These are phyloP conservation scores for Alternaria metachromatica DNA, from an alignment of 2,329 filamentous ascomycete species.

Conservation along the genomic window DNA sequence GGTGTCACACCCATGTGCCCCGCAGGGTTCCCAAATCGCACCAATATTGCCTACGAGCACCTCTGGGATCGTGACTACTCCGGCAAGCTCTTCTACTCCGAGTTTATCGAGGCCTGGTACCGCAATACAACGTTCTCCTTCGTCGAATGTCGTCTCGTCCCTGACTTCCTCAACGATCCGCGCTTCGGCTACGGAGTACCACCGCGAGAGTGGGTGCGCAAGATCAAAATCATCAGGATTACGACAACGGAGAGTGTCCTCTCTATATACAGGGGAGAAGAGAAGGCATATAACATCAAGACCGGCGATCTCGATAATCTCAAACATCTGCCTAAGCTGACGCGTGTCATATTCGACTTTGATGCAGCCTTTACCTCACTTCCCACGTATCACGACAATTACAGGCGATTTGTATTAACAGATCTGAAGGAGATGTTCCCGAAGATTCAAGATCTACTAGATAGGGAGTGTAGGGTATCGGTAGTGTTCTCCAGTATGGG, in stretches of 20 bases:
- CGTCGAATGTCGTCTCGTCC: neutral
- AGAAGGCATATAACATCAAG: neutral
- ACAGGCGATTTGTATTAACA: neutral
- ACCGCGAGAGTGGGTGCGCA: neutral
- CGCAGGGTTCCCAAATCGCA: neutral
- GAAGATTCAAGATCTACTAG: neutral
- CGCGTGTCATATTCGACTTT: neutral
- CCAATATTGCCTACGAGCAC: neutral
- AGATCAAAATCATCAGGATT: neutral
- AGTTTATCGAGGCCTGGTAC: neutral
- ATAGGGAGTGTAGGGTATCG: neutral
- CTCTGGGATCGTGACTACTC: neutral
- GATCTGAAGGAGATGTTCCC: neutral
- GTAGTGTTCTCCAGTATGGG: neutral
- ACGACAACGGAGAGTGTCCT: neutral
- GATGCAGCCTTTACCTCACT: neutral
- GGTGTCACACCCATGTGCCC: neutral
- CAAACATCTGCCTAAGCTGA: neutral
- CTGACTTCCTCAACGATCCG: neutral
- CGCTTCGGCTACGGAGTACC: neutral
- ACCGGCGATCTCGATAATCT: neutral
- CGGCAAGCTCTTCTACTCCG: neutral
- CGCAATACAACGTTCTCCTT: neutral
- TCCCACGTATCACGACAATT: neutral
- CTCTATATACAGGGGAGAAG: neutral